Evolutionary conservation across 2,329 filamentous ascomycete genomes (phyloP).

Genomic region (Clonostachys byssicola): DNA sequence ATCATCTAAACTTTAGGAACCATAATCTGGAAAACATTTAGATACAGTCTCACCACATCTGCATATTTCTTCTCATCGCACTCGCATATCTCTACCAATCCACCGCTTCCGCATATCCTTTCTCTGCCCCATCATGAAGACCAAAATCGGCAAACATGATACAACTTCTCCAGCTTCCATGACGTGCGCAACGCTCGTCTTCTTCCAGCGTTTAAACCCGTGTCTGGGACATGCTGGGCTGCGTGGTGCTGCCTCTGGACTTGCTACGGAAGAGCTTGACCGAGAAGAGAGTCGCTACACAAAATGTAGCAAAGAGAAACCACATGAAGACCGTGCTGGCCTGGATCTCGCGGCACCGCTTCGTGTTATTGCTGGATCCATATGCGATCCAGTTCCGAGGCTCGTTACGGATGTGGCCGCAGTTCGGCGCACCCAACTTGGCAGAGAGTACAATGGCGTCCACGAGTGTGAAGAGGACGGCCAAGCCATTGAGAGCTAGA

Average conservation of each 20-base stretch:
- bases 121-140: too few species aligned
- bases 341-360: slow-evolving; percentile 72
- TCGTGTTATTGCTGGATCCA: slow-evolving; percentile 52
- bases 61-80: too few species aligned
- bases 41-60: too few species aligned
- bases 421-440: slow-evolving; percentile 65
- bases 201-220: slow-evolving; percentile 16
- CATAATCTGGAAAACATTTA: too few species aligned
- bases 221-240: slow-evolving; percentile 54
- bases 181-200: too few species aligned
- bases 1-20: too few species aligned
- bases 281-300: slow-evolving; percentile 50
- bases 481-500: slow-evolving; percentile 52
- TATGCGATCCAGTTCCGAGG: slow-evolving; percentile 54
- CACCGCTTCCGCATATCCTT: too few species aligned
- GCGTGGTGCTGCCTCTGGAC: slow-evolving; percentile 30
- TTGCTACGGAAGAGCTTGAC: slow-evolving; percentile 42
- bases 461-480: slow-evolving; percentile 67
- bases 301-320: slow-evolving; percentile 67
- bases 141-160: too few species aligned
- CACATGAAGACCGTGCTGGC: slow-evolving; percentile 73
- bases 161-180: too few species aligned
- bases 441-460: slow-evolving; percentile 66
- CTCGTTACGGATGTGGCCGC: slow-evolving; percentile 41
- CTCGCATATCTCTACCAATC: too few species aligned